Evolutionary conservation across 257 asterid genomes (phyloP).

Genomic region (Rhazya stricta): DNA sequence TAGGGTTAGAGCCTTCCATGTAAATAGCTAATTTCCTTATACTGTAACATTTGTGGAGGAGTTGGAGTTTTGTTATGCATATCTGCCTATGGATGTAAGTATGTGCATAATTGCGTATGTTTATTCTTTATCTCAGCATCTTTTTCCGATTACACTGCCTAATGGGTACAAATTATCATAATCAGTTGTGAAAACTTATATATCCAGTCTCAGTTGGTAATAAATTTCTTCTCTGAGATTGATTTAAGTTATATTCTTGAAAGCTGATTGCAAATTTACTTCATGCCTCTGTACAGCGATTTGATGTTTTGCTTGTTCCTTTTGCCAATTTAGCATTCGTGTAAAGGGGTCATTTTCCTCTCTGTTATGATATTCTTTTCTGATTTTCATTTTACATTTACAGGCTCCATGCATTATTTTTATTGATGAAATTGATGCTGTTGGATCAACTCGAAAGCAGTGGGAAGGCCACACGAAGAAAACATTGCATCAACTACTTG

Average conservation of each 20-base stretch:
- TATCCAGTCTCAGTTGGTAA: background rate
- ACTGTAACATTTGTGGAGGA: background rate
- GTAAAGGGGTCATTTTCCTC: background rate
- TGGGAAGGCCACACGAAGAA: conserved; percentile 99
- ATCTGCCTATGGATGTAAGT: background rate
- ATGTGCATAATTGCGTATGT: background rate
- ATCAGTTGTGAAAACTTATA: background rate
- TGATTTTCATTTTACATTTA: conserved; percentile 21
- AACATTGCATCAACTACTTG: conserved; percentile 90
- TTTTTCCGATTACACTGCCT: background rate
- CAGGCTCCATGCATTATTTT: conserved; percentile 98
- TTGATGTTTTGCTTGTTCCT: background rate
- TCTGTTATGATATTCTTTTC: conserved; percentile 11
- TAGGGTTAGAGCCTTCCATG: background rate
- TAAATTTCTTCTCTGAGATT: background rate
- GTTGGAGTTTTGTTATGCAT: background rate
- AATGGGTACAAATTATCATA: background rate
- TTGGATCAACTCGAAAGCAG: conserved; percentile 97
- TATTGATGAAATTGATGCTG: conserved; percentile 96
- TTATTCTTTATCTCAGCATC: background rate
- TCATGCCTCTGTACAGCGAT: background rate
- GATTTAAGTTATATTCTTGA: background rate
- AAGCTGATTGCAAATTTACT: background rate
- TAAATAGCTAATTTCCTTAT: background rate
- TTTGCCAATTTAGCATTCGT: background rate